These are phyloP conservation scores for Scheffersomyces parashehatae DNA, from an alignment of 1,139 yeast species.

Conservation along the genomic window DNA sequence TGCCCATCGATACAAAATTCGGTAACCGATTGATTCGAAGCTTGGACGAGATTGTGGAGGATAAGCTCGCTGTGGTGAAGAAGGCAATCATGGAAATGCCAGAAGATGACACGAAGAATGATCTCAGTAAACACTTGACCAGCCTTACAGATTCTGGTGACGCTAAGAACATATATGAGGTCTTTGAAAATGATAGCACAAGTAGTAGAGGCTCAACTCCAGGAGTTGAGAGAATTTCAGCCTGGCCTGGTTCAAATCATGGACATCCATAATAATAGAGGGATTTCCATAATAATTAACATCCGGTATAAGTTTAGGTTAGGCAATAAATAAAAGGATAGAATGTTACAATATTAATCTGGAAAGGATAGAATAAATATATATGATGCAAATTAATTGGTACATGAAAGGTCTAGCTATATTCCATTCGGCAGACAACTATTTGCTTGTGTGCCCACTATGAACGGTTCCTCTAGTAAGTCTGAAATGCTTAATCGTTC, in stretches of 20 bases:
- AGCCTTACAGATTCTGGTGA: slow-evolving; percentile 17
- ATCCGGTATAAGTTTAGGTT: no score
- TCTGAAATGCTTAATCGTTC: slow-evolving; percentile 43
- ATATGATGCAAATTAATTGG: neutral
- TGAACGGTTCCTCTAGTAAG: slow-evolving; percentile 38
- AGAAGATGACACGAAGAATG: slow-evolving; percentile 12
- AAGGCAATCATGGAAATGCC: slow-evolving; percentile 9
- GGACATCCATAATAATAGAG: slow-evolving; percentile 51
- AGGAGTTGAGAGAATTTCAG: slow-evolving; percentile 47
- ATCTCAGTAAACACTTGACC: slow-evolving; percentile 18
- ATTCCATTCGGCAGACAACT: no score
- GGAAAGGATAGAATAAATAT: neutral
- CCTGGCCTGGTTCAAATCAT: slow-evolving; percentile 72
- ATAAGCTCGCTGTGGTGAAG: slow-evolving; percentile 25
- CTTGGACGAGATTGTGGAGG: slow-evolving; percentile 45
- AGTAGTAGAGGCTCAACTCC: slow-evolving; percentile 32
- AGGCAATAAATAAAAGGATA: no score
- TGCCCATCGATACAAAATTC: slow-evolving; percentile 56
- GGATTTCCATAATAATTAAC: no score
- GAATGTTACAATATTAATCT: no score
- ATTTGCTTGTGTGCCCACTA: neutral
- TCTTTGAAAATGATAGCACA: slow-evolving; percentile 17
- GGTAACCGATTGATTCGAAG: slow-evolving; percentile 50
- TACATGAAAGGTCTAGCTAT: no score
- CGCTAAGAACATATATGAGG: slow-evolving; percentile 18